These are phyloP conservation scores for Dillenia suffruticosa DNA, from an alignment of 164 flowering plant species.

Conservation along the genomic window DNA sequence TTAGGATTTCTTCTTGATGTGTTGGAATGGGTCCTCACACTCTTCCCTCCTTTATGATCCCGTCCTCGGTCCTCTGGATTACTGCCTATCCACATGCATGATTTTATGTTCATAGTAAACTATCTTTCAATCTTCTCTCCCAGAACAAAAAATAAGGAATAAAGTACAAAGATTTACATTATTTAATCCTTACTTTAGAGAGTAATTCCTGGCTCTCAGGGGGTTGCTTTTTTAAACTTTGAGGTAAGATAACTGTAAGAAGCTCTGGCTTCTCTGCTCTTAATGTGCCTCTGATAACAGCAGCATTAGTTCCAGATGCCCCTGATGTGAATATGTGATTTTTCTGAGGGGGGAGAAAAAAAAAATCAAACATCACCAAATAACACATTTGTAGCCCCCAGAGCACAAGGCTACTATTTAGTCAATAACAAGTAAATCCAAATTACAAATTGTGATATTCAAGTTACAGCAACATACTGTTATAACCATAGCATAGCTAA, in stretches of 20 bases:
- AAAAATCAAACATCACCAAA: neutral
- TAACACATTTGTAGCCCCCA: no score
- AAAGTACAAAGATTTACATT: neutral
- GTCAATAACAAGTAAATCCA: no score
- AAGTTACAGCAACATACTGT: slow-evolving; percentile 56
- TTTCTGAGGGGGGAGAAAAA: slow-evolving; percentile 45
- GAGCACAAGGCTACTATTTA: no score
- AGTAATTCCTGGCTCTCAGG: slow-evolving; percentile 97
- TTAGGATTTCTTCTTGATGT: no score
- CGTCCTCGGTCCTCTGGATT: no score
- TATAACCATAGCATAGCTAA: slow-evolving; percentile 97
- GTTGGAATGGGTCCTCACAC: no score
- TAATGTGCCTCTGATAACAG: slow-evolving; percentile 94
- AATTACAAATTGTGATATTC: neutral
- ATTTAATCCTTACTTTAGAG: slow-evolving; percentile 57
- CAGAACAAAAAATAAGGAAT: no score
- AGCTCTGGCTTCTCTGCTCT: slow-evolving; percentile 90
- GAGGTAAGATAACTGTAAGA: slow-evolving; percentile 95
- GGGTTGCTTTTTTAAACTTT: slow-evolving; percentile 87
- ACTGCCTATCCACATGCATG: no score
- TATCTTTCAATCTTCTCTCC: no score
- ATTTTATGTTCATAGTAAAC: no score
- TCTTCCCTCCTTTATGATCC: no score
- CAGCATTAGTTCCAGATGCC: slow-evolving; percentile 98
- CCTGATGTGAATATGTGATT: slow-evolving; percentile 98